phyloP scores from a whole-genome alignment of 1,284 basidiomycete genomes.

The Tylopilus sp. region DNA sequence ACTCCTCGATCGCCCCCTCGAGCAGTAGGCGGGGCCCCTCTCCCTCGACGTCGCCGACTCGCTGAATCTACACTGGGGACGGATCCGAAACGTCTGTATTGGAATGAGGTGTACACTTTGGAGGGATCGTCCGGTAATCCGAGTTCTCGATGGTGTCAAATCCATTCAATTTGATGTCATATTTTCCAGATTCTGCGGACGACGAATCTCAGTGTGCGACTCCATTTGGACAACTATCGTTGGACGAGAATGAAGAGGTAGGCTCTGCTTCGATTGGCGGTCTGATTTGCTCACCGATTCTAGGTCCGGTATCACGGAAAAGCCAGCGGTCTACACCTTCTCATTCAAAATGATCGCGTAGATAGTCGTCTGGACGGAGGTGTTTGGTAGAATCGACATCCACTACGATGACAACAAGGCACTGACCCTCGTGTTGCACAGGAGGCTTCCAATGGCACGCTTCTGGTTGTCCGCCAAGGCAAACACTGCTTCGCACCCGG shows the following conservation, averaged over 20 bases:
- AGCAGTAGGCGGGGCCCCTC: slow-evolving; percentile 29
- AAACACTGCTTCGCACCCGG: slow-evolving; percentile 35
- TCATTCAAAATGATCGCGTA: slow-evolving; percentile 60
- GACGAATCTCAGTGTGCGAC: slow-evolving; percentile 29
- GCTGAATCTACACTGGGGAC: slow-evolving; percentile 18
- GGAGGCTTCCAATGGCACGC: slow-evolving; percentile 72
- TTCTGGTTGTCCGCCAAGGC: slow-evolving; percentile 58
- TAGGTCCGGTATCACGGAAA: slow-evolving; percentile 74
- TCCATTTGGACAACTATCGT: slow-evolving; percentile 69
- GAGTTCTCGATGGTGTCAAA: background rate
- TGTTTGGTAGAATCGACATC: slow-evolving; percentile 53
- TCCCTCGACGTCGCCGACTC: slow-evolving; percentile 43
- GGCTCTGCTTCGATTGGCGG: background rate
- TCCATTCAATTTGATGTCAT: slow-evolving; percentile 1
- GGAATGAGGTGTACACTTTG: slow-evolving; percentile 55
- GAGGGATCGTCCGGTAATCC: slow-evolving; percentile 38
- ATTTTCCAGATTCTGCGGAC: slow-evolving; percentile 21
- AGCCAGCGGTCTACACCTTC: slow-evolving; percentile 70
- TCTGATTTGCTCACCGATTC: slow-evolving; percentile 8
- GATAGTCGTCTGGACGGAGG: slow-evolving; percentile 67
- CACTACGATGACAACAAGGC: slow-evolving; percentile 3
- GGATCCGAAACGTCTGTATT: slow-evolving; percentile 33
- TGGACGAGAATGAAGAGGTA: slow-evolving; percentile 79
- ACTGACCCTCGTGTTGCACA: slow-evolving; percentile 26
- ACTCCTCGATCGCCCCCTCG: slow-evolving; percentile 16